phyloP scores from a whole-genome alignment of 768 basidiomycete genomes.

The Trametes meyenii region DNA sequence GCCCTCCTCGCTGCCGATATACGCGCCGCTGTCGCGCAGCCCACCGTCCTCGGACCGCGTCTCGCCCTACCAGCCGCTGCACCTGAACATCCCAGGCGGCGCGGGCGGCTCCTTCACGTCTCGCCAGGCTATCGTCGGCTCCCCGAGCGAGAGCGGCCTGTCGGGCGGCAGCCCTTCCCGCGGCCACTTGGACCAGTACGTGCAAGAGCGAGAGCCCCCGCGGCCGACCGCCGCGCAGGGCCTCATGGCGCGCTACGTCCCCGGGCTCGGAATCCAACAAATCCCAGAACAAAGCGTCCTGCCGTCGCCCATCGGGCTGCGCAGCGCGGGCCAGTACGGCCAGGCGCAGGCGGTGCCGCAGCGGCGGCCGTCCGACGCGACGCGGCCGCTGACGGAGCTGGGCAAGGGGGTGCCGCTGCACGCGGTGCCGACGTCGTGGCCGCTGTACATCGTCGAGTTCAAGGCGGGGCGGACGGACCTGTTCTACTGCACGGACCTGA shows the following conservation, averaged over 20 bases:
- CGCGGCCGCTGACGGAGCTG: constrained; percentile 53
- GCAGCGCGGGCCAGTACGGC: constrained; percentile 18
- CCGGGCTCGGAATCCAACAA: constrained; percentile 67
- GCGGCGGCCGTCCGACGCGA: constrained; percentile 46
- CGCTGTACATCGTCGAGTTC: constrained; percentile 97
- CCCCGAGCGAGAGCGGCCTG: constrained; percentile 64
- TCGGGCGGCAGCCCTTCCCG: constrained; percentile 53
- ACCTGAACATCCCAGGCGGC: constrained; percentile 54
- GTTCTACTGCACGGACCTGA: constrained; percentile 82
- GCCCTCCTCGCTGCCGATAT: constrained; percentile 77
- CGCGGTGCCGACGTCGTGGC: constrained; percentile 79
- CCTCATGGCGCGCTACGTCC: constrained; percentile 62
- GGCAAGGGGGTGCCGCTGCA: constrained; percentile 90
- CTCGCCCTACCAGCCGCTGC: constrained; percentile 63
- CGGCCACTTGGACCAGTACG: constrained; percentile 49
- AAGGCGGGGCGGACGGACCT: constrained; percentile 96
- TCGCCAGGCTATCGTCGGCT: constrained; percentile 55
- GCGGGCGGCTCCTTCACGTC: constrained; percentile 43
- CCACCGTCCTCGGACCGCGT: constrained; percentile 52
- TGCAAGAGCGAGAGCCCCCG: constrained; percentile 39
- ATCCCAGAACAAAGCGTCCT: constrained; percentile 43
- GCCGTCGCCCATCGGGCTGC: constrained; percentile 46
- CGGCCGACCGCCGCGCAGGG: constrained; percentile 34
- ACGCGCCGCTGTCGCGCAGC: constrained; percentile 68
- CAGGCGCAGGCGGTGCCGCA: constrained; percentile 27